These are phyloP conservation scores for Cunninghamia lanceolata DNA, from an alignment of 75 land plant species.

Conservation along the genomic window DNA sequence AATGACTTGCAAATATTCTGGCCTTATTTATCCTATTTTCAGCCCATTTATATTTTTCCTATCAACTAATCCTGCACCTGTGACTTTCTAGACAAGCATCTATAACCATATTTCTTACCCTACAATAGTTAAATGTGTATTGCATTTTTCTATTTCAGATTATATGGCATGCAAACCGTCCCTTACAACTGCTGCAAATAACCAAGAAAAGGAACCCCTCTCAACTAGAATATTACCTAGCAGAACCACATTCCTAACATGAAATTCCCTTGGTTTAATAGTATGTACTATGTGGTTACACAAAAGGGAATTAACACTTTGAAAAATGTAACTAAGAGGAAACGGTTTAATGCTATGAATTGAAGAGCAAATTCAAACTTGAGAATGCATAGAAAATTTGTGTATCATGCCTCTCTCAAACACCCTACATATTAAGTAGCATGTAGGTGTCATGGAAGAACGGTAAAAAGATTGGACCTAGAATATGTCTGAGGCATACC, in stretches of 20 bases:
- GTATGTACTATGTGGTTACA: not conserved
- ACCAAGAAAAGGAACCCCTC: not conserved
- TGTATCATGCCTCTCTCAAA: not conserved
- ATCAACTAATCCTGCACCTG: too few species aligned
- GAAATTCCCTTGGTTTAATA: not conserved
- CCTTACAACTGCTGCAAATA: not conserved
- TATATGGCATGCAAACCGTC: not conserved
- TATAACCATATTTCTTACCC: too few species aligned
- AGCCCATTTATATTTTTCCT: not conserved
- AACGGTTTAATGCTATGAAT: not conserved
- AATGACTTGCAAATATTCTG: not conserved
- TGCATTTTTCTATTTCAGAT: not conserved
- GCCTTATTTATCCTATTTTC: not conserved
- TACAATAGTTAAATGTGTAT: too few species aligned
- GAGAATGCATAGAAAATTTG: not conserved
- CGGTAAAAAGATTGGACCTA: not conserved
- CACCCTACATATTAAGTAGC: not conserved
- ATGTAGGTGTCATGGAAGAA: not conserved
- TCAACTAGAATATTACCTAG: not conserved
- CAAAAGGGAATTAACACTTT: not conserved
- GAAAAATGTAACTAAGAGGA: not conserved
- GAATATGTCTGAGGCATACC: not conserved
- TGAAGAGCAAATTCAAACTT: not conserved
- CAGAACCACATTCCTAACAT: not conserved
- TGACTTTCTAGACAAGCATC: too few species aligned